Base-by-base conservation (phyloP, 2,329 filamentous ascomycete genomes). In the Akanthomyces uredinophilus region DNA sequence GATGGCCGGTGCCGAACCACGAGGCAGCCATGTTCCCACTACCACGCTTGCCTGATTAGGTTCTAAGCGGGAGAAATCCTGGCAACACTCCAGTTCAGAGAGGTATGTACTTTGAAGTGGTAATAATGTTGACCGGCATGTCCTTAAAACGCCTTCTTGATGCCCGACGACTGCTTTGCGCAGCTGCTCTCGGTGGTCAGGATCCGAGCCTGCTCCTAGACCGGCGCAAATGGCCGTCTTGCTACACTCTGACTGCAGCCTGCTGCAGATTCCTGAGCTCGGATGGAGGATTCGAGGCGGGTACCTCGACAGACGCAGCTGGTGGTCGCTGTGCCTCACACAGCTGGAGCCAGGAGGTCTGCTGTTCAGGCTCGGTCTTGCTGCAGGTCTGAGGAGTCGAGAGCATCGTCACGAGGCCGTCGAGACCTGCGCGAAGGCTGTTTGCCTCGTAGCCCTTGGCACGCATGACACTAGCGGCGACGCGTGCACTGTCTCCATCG, bases 401-500 rank as follows among this genome's bases (percentile, higher is more conserved):
- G 27, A 62, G 39, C 46, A 54, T 37, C 27, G 29, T 29, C 16
- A 39, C 49, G 6, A 62, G 53, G 5, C 64, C 67, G 6, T 54
- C 29, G 32, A 70, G 69, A 0, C 81, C 81, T 10, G 78, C 80
- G 24, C 73, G 70, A 24, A 83, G 66, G 65, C 78, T 81, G 47
- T 78, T 76, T 1, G 80, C 79, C 61, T 76, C 73, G 27, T 78
- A 71, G 0, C 78, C 81, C 64, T 80, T 81, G 0, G 79, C 81
- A 5, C 82, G 74, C 53, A 85, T 68, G 3, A 85, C 76, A 59
- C 81, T 83, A 2, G 80, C 80, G 3, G 81, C 83, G 5, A 85
- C 76, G 0, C 83, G 75, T 5, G 82, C 75, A 35, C 78, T 81
- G 62, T 86, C 81, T 3, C 83, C 83, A 52, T 82, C 73, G 57